A percentile compares a stretch with the other conserved stretches of the same genome.
phyloP scores from a whole-genome alignment of 2,329 filamentous ascomycete genomes.

The Stemphylium beticola region DNA sequence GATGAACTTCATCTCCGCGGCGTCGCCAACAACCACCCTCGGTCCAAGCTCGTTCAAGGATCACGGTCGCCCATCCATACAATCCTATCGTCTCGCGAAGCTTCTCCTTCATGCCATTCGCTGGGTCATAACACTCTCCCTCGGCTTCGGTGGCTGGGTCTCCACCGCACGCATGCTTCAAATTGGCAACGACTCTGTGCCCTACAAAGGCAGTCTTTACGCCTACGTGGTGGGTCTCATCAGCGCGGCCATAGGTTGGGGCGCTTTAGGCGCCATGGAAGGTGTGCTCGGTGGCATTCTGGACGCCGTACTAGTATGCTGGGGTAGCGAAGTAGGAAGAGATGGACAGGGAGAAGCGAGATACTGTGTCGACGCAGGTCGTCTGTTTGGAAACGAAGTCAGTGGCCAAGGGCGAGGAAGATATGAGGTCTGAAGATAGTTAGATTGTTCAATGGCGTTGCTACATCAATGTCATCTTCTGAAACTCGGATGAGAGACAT shows the following conservation, averaged over 20 bases:
- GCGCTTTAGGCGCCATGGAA: slow-evolving; percentile 88
- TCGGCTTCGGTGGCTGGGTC: slow-evolving; percentile 97
- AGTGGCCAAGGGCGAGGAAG: slow-evolving; percentile 28
- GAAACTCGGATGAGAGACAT: neutral
- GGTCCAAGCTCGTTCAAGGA: slow-evolving; percentile 49
- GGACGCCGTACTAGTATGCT: slow-evolving; percentile 89
- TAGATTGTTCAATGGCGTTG: neutral
- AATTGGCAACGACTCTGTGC: slow-evolving; percentile 59
- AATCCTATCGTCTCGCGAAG: slow-evolving; percentile 90
- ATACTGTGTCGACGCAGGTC: slow-evolving; percentile 90
- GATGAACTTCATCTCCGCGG: slow-evolving; percentile 78
- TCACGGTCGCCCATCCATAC: slow-evolving; percentile 60
- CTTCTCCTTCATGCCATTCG: slow-evolving; percentile 88
- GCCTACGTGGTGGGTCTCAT: slow-evolving; percentile 93
- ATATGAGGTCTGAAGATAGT: slow-evolving; percentile 32
- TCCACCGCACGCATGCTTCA: slow-evolving; percentile 82
- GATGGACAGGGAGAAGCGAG: slow-evolving; percentile 68
- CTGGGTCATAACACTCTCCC: slow-evolving; percentile 85
- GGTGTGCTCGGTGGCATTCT: slow-evolving; percentile 85
- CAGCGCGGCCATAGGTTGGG: slow-evolving; percentile 94
- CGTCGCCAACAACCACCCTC: slow-evolving; percentile 73
- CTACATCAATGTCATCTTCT: neutral
- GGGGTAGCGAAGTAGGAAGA: slow-evolving; percentile 75
- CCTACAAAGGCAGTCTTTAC: slow-evolving; percentile 78
- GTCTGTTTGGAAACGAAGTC: slow-evolving; percentile 73